Conservation (phyloP, 305 asterid genomes). For the Fraxinus baroniana region DNA sequence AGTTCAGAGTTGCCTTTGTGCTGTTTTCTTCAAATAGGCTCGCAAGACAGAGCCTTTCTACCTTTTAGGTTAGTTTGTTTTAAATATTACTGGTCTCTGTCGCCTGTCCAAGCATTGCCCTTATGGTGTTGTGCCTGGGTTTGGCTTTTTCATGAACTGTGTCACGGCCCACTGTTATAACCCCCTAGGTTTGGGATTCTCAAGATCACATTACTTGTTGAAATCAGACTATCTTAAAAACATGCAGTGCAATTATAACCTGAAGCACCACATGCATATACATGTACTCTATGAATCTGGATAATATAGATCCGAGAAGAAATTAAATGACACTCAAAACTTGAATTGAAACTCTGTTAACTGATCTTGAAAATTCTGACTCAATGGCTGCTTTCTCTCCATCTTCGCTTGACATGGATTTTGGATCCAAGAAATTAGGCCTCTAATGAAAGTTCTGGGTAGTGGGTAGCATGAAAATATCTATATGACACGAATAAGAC, state of each 20-base stretch:
- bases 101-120: neutral
- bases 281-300: neutral
- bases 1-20: neutral
- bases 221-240: neutral
- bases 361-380: neutral
- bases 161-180: neutral
- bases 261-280: neutral
- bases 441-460: neutral
- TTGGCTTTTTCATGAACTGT: neutral
- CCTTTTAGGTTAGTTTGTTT: neutral
- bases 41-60: neutral
- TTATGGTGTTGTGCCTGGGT: neutral
- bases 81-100: neutral
- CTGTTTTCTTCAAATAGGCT: slow-evolving; percentile 1
- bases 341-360: neutral
- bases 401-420: neutral
- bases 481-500: neutral
- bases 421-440: neutral
- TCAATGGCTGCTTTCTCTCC: neutral
- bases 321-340: neutral
- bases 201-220: neutral
- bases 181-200: neutral
- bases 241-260: neutral
- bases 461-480: neutral
- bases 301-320: neutral